Percentiles rank a stretch among this genome's conserved stretches.
Evolutionary conservation across 371 early-diverging fungal genomes (phyloP).

Genomic region (Funneliformis caledonium): DNA sequence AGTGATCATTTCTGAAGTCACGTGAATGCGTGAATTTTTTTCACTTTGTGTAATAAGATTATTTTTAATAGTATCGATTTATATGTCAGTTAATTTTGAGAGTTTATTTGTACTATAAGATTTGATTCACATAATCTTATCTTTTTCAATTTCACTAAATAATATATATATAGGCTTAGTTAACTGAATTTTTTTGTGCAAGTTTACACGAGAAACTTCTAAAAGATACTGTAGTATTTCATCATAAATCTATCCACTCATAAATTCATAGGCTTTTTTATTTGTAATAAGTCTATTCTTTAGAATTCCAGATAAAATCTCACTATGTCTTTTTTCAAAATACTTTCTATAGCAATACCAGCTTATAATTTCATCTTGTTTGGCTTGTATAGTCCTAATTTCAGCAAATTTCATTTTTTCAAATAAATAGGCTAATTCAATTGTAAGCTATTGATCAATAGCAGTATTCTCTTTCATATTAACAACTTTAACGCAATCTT

Average conservation of each 20-base stretch:
- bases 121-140: neutral
- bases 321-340: slow-evolving; percentile 26
- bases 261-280: slow-evolving; percentile 30
- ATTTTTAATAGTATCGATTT: slow-evolving; percentile 9
- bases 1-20: slow-evolving; percentile 2
- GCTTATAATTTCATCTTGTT: slow-evolving; percentile 9
- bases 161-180: too few relatives aligned
- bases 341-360: slow-evolving; percentile 17
- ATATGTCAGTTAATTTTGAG: slow-evolving; percentile 32
- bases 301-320: slow-evolving; percentile 1
- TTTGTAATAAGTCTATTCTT: slow-evolving; percentile 4
- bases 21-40: slow-evolving; percentile 9
- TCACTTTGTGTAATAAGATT: too few relatives aligned
- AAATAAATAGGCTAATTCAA: slow-evolving; percentile 18
- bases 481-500: too few relatives aligned
- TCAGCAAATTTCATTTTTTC: neutral
- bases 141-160: neutral
- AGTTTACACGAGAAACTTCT: too few relatives aligned
- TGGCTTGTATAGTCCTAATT: neutral
- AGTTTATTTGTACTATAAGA: slow-evolving; percentile 35
- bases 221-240: slow-evolving; percentile 27
- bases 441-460: neutral
- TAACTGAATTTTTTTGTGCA: too few relatives aligned
- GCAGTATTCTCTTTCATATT: neutral
- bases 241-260: slow-evolving; percentile 29